phyloP scores from a whole-genome alignment of 805 yeast species.

The Aciculoconidium aculeatum region DNA sequence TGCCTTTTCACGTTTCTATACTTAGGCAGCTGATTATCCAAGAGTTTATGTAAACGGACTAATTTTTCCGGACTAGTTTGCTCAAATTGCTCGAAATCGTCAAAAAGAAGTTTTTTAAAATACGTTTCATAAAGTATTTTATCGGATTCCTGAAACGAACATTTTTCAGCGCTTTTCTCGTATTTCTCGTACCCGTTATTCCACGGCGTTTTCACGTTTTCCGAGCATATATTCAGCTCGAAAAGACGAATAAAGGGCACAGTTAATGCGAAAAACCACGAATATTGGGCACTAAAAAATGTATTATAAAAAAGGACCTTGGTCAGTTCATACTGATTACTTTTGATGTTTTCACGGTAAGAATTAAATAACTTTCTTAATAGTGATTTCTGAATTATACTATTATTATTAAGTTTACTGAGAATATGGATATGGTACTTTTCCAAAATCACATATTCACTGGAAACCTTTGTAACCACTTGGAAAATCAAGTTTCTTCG shows the following conservation, averaged over 20 bases:
- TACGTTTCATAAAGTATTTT: slow-evolving; percentile 14
- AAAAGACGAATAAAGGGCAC: slow-evolving; percentile 32
- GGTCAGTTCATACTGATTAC: slow-evolving; percentile 15
- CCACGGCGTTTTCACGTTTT: slow-evolving; percentile 13
- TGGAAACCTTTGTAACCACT: slow-evolving; percentile 27
- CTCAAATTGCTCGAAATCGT: slow-evolving; percentile 14
- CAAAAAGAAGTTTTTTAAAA: slow-evolving; percentile 16
- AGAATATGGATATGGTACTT: slow-evolving; percentile 33
- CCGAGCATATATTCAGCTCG: slow-evolving; percentile 28
- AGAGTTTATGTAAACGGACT: slow-evolving; percentile 13
- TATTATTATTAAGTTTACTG: slow-evolving; percentile 27
- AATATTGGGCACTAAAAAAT: slow-evolving; percentile 27
- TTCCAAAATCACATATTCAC: slow-evolving; percentile 35
- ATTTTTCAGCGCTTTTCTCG: slow-evolving; percentile 8
- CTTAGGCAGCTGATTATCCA: slow-evolving; percentile 17
- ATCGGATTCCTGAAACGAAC: slow-evolving; percentile 19
- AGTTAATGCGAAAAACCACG: slow-evolving; percentile 33
- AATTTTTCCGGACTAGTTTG: slow-evolving; percentile 13
- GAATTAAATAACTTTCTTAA: slow-evolving; percentile 18
- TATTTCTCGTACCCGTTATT: slow-evolving; percentile 10
- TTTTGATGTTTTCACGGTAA: slow-evolving; percentile 13
- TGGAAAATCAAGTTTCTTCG: slow-evolving; percentile 19
- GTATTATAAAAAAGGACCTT: slow-evolving; percentile 31
- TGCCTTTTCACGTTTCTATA: slow-evolving; percentile 12
- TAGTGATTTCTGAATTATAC: slow-evolving; percentile 22